These are phyloP conservation scores for Solanum sejunctum DNA, from an alignment of 257 asterid species.

Conservation along the genomic window DNA sequence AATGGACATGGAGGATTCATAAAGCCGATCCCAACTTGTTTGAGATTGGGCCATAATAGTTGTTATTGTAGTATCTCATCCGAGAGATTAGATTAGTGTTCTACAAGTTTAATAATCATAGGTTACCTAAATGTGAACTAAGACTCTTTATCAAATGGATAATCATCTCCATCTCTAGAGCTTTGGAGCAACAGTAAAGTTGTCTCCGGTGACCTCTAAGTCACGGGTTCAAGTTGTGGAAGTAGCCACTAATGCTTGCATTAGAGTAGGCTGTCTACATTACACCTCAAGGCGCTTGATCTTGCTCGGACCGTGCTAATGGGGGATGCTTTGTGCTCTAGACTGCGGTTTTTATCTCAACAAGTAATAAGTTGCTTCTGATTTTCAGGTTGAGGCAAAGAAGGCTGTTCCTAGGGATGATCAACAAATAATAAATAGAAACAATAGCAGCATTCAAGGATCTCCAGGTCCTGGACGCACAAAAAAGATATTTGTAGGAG, in stretches of 20 bases:
- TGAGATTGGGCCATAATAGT: not conserved
- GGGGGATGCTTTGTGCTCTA: not conserved
- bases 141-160: not conserved
- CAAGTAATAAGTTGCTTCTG: slow-evolving; percentile 6
- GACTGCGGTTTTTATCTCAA: not conserved
- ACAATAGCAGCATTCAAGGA: slow-evolving; percentile 51
- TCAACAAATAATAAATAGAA: slow-evolving; percentile 47
- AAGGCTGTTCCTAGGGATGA: slow-evolving; percentile 83
- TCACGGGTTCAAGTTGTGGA: not conserved
- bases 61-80: not conserved
- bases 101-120: not conserved
- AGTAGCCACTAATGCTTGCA: not conserved
- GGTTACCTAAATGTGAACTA: not conserved
- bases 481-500: slow-evolving; percentile 85
- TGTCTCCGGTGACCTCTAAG: not conserved
- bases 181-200: not conserved
- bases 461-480: slow-evolving; percentile 71
- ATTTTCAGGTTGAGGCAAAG: slow-evolving; percentile 73
- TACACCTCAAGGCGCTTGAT: not conserved
- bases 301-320: not conserved
- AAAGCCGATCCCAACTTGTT: not conserved
- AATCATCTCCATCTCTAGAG: not conserved
- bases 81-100: not conserved
- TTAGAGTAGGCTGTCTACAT: not conserved
- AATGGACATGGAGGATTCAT: not conserved